phyloP scores from a whole-genome alignment of 805 yeast genomes.

The Vanderwaltozyma tropicalis region DNA sequence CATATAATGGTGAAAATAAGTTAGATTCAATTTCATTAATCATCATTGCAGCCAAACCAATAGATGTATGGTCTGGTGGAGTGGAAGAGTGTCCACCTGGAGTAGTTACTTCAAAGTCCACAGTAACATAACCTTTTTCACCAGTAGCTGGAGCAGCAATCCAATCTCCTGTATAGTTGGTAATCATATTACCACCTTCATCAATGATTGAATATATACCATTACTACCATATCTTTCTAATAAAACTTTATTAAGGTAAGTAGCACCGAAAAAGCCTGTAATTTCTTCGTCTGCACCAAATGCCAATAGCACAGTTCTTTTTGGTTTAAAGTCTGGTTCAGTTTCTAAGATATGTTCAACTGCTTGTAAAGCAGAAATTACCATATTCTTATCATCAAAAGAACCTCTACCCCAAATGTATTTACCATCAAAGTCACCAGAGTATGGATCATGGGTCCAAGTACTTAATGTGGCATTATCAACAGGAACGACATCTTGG shows the following conservation, averaged over 20 bases:
- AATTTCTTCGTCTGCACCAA: constrained; percentile 76
- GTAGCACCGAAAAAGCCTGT: constrained; percentile 55
- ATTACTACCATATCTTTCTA: constrained; percentile 48
- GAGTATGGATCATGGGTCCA: constrained; percentile 65
- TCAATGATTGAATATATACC: constrained; percentile 58
- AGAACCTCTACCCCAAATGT: constrained; percentile 69
- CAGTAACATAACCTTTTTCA: constrained; percentile 52
- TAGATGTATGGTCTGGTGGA: constrained; percentile 76
- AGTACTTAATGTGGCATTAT: constrained; percentile 40
- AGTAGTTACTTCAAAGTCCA: constrained; percentile 41
- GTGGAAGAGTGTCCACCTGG: constrained; percentile 74
- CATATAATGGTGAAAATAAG: constrained; percentile 33
- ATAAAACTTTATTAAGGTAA: constrained; percentile 34
- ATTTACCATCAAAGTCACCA: constrained; percentile 54
- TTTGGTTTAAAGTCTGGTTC: constrained; percentile 46
- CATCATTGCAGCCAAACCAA: constrained; percentile 61
- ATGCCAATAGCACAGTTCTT: constrained; percentile 52
- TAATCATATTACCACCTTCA: constrained; percentile 41
- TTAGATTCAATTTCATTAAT: constrained; percentile 45
- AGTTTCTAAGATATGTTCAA: constrained; percentile 41
- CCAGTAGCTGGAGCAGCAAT: constrained; percentile 47
- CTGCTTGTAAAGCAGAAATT: constrained; percentile 53
- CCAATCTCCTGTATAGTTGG: constrained; percentile 34
- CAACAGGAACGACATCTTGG: constrained; percentile 78
- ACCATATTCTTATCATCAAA: constrained; percentile 65